Evolutionary conservation across 345 rosid species (phyloP).

Genomic region (Eutrema yunnanense): DNA sequence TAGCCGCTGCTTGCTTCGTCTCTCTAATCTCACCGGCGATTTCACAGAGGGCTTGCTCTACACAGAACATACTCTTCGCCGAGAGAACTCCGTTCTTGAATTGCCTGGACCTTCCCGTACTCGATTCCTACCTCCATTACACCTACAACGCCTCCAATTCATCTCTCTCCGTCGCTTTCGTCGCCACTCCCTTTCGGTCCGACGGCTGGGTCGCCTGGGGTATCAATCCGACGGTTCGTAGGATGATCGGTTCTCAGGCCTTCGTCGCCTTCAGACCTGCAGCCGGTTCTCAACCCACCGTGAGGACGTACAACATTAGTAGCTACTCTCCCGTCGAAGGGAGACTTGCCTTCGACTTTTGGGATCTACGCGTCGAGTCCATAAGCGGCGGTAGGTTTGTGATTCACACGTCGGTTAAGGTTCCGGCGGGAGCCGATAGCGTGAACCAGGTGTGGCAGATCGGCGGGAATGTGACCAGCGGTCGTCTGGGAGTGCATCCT

Average conservation of each 20-base stretch:
- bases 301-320: conserved; percentile 51
- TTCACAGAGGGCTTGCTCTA: conserved; percentile 42
- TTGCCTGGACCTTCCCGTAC: conserved; percentile 50
- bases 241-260: conserved; percentile 66
- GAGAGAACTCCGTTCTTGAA: conserved; percentile 25
- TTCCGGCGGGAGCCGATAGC: conserved; percentile 38
- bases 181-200: conserved; percentile 41
- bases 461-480: conserved; percentile 40
- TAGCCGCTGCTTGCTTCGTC: conserved; percentile 17
- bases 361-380: conserved; percentile 46
- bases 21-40: conserved; percentile 36
- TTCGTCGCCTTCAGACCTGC: conserved; percentile 47
- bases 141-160: conserved; percentile 60
- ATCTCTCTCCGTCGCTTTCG: conserved; percentile 72
- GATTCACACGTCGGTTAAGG: conserved; percentile 51
- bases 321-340: conserved; percentile 25
- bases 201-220: conserved; percentile 83
- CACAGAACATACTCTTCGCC: conserved; percentile 36
- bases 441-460: conserved; percentile 90
- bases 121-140: conserved; percentile 58
- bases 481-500: conserved; percentile 31
- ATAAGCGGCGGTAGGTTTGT: conserved; percentile 14
- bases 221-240: conserved; percentile 47
- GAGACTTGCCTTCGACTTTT: conserved; percentile 44
- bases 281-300: conserved; percentile 6